These are phyloP conservation scores for Pleurotus tuber-regium DNA, from an alignment of 768 basidiomycete species.

Conservation along the genomic window DNA sequence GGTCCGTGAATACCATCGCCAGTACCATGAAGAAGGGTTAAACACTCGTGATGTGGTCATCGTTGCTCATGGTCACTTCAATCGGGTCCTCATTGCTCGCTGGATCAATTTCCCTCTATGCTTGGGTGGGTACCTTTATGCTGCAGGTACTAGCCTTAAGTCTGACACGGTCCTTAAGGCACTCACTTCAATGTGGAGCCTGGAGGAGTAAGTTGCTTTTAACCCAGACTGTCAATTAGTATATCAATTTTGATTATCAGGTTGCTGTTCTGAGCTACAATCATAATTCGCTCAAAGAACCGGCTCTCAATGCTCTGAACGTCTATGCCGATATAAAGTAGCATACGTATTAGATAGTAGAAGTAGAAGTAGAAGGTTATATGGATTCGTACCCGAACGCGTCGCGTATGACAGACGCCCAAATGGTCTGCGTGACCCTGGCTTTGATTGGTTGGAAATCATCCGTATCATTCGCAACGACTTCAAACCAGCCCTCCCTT, in stretches of 20 bases:
- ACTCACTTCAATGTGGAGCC: slow-evolving; percentile 85
- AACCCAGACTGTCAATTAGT: neutral
- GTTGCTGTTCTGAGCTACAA: slow-evolving; percentile 83
- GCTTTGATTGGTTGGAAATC: too few relatives aligned
- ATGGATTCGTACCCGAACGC: slow-evolving; percentile 7
- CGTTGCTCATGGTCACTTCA: slow-evolving; percentile 88
- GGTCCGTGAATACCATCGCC: slow-evolving; percentile 71
- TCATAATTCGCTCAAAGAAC: slow-evolving; percentile 75
- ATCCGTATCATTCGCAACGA: too few relatives aligned
- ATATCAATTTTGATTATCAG: slow-evolving; percentile 32
- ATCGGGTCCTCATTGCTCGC: slow-evolving; percentile 71
- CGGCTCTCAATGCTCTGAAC: slow-evolving; percentile 73
- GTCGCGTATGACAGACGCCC: slow-evolving; percentile 9
- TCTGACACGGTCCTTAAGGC: slow-evolving; percentile 45
- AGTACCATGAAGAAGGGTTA: slow-evolving; percentile 65
- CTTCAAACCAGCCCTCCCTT: neutral
- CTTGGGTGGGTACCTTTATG: slow-evolving; percentile 31
- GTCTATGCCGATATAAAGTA: slow-evolving; percentile 44
- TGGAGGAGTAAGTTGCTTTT: slow-evolving; percentile 55
- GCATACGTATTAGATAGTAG: slow-evolving; percentile 1
- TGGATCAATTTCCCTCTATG: slow-evolving; percentile 73
- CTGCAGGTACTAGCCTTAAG: too few relatives aligned
- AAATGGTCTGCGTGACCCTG: neutral
- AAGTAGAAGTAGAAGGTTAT: too few relatives aligned
- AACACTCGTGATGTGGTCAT: slow-evolving; percentile 80